A percentile compares a stretch with the other conserved stretches of the same genome.
Conservation (phyloP, 371 early-diverging fungal species). For the Cokeromyces recurvatus region DNA sequence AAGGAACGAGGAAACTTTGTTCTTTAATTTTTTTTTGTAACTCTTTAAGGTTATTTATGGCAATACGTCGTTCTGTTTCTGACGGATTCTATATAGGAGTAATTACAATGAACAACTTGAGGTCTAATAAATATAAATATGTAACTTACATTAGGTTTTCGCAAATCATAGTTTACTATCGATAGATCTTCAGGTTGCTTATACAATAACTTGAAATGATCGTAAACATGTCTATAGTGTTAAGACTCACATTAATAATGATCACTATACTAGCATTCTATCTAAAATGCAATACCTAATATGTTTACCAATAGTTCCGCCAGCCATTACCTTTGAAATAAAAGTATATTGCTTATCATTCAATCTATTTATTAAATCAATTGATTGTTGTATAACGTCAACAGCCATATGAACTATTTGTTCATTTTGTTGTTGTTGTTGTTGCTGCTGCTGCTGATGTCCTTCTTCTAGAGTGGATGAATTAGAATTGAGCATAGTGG, state of each 20-base stretch:
- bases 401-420: not conserved
- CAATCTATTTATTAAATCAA: slow-evolving; percentile 7
- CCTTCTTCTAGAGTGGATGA: too few relatives aligned
- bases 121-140: too few relatives aligned
- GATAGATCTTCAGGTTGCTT: too few relatives aligned
- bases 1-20: slow-evolving; percentile 1
- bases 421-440: too few relatives aligned
- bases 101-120: too few relatives aligned
- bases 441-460: too few relatives aligned
- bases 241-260: too few relatives aligned
- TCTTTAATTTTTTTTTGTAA: slow-evolving; percentile 12
- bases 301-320: slow-evolving; percentile 66
- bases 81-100: slow-evolving; percentile 21
- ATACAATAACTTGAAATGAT: slow-evolving; percentile 38
- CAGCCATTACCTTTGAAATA: slow-evolving; percentile 49
- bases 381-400: slow-evolving; percentile 14
- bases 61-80: slow-evolving; percentile 33
- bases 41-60: slow-evolving; percentile 22
- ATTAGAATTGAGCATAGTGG: too few relatives aligned
- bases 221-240: slow-evolving; percentile 28
- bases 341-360: slow-evolving; percentile 29
- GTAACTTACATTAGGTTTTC: slow-evolving; percentile 39
- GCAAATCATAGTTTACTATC: slow-evolving; percentile 41
- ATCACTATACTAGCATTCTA: not conserved
- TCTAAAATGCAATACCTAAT: slow-evolving; percentile 33